A percentile compares a stretch with the other conserved stretches of the same genome.
Conservation (phyloP, 305 asterid species). For the Fraxinus floribunda region DNA sequence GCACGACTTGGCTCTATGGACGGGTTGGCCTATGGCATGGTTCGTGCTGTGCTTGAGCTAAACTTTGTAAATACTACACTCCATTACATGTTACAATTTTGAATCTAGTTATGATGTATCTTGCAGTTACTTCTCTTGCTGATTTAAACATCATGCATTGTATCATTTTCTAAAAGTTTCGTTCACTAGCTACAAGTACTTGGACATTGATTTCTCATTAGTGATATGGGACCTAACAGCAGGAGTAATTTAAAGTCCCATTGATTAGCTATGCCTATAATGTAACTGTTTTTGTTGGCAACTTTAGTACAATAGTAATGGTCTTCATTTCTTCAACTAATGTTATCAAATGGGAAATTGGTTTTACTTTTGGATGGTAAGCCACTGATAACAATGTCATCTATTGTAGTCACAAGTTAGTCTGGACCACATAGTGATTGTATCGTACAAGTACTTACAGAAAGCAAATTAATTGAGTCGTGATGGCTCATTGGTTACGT, state of each 20-base stretch:
- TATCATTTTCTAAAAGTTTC: background rate
- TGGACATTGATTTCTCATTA: background rate
- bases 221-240: background rate
- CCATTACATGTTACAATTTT: background rate
- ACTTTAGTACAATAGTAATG: background rate
- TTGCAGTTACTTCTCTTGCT: background rate
- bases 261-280: background rate
- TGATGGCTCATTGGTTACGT: background rate
- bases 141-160: background rate
- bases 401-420: background rate
- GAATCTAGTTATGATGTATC: background rate
- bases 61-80: background rate
- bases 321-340: background rate
- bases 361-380: background rate
- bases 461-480: background rate
- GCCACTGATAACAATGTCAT: background rate
- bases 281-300: background rate
- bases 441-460: background rate
- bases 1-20: background rate
- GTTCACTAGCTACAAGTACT: background rate
- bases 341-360: background rate
- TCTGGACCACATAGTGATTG: background rate
- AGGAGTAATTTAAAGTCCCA: background rate
- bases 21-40: background rate
- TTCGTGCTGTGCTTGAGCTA: background rate